Conservation (phyloP, 495 filamentous ascomycete genomes). For the Aspergillus taichungensis region DNA sequence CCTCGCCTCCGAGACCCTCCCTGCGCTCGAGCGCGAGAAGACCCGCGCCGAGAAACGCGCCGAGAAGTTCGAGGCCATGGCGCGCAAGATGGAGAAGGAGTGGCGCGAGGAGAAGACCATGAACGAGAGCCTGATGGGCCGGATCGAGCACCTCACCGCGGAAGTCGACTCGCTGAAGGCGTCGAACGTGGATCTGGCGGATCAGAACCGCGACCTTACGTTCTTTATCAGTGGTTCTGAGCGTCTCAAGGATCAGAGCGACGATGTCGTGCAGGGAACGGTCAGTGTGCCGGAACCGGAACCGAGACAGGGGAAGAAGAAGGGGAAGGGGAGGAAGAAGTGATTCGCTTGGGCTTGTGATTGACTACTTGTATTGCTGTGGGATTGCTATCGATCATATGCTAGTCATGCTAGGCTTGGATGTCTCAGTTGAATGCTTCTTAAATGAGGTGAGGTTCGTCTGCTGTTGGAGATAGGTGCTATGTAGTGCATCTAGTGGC, state of each 20-base stretch:
- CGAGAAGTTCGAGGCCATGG: conserved; percentile 63
- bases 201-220: conserved; percentile 81
- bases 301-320: conserved; percentile 49
- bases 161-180: conserved; percentile 45
- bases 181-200: conserved; percentile 56
- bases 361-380: too few relatives aligned
- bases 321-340: conserved; percentile 34
- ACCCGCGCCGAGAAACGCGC: conserved; percentile 58
- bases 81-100: conserved; percentile 64
- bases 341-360: too few relatives aligned
- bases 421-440: too few relatives aligned
- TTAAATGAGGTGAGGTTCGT: too few relatives aligned
- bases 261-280: conserved; percentile 50
- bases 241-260: conserved; percentile 62
- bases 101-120: conserved; percentile 85
- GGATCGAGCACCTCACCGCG: conserved; percentile 57
- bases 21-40: conserved; percentile 59
- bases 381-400: too few relatives aligned
- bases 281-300: conserved; percentile 42
- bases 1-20: conserved; percentile 50
- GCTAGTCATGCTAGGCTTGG: too few relatives aligned
- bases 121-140: conserved; percentile 64
- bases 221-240: conserved; percentile 83
- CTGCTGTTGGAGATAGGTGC: too few relatives aligned
- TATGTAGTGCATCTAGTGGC: too few relatives aligned